A percentile compares a stretch with the other conserved stretches of the same genome.
phyloP scores from a whole-genome alignment of 2,329 filamentous ascomycete genomes.

The Alternaria sp. region DNA sequence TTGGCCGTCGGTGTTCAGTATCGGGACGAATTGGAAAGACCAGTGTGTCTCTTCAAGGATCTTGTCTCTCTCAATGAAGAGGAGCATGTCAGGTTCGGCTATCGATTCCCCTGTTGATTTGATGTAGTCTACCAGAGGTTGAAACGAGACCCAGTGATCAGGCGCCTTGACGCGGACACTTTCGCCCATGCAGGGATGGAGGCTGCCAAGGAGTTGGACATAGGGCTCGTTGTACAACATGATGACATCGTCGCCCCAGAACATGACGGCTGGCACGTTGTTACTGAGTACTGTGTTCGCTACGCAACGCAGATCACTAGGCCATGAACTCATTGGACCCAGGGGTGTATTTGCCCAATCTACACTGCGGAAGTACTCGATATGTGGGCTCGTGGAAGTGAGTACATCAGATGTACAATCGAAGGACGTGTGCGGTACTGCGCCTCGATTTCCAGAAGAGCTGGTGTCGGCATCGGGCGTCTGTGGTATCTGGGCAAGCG shows the following conservation, averaged over 20 bases:
- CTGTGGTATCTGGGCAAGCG: neutral
- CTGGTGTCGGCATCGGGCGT: neutral
- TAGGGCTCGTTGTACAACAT: slow-evolving; percentile 50
- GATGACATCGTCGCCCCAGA: slow-evolving; percentile 52
- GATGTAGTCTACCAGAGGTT: slow-evolving; percentile 30
- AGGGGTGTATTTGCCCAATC: slow-evolving; percentile 76
- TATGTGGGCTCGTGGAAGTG: slow-evolving; percentile 55
- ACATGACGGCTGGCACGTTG: slow-evolving; percentile 66
- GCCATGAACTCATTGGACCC: slow-evolving; percentile 75
- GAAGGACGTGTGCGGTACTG: slow-evolving; percentile 9
- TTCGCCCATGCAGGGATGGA: slow-evolving; percentile 66
- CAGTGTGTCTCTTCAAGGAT: slow-evolving; percentile 80
- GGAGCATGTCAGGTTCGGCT: slow-evolving; percentile 68
- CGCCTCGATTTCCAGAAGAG: neutral
- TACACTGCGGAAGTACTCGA: slow-evolving; percentile 70
- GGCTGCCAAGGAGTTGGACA: slow-evolving; percentile 31
- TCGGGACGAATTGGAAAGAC: slow-evolving; percentile 76
- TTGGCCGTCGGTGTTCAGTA: slow-evolving; percentile 71
- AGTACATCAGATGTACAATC: slow-evolving; percentile 21
- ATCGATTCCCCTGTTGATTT: slow-evolving; percentile 28
- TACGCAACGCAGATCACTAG: slow-evolving; percentile 71
- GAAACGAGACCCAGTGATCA: slow-evolving; percentile 63
- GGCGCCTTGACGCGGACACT: slow-evolving; percentile 67
- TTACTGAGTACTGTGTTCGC: slow-evolving; percentile 73
- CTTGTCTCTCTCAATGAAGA: slow-evolving; percentile 71